Conservation (phyloP, 2,329 filamentous ascomycete genomes). For the Scleromitrula shiraiana region DNA sequence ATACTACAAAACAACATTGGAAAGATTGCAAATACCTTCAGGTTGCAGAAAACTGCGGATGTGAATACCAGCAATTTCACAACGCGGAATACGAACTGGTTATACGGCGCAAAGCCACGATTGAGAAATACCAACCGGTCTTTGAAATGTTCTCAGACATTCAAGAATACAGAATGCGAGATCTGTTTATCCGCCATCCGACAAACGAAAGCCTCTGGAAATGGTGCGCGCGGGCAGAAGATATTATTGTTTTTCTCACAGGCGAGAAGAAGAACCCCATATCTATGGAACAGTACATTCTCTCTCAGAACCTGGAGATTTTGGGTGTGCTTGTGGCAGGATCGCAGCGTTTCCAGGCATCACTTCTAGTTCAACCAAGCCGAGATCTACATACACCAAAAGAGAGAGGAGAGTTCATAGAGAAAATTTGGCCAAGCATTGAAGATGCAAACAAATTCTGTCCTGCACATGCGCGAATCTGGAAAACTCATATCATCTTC, state of each 20-base stretch:
- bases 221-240: constrained; percentile 7
- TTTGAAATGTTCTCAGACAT: background rate
- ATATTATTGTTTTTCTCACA: constrained; percentile 7
- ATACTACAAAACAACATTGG: too few species aligned
- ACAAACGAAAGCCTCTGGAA: constrained; percentile 9
- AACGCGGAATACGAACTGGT: constrained; percentile 22
- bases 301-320: constrained; percentile 27
- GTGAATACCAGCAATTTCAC: background rate
- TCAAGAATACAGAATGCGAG: background rate
- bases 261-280: background rate
- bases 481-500: constrained; percentile 26
- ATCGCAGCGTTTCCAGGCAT: constrained; percentile 29
- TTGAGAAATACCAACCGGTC: background rate
- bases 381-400: background rate
- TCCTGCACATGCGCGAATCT: constrained; percentile 24
- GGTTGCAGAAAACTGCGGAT: background rate
- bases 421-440: constrained; percentile 26
- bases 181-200: constrained; percentile 9
- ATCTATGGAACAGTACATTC: background rate
- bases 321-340: constrained; percentile 30
- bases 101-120: constrained; percentile 1
- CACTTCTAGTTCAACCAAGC: constrained; percentile 30
- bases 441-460: constrained; percentile 23
- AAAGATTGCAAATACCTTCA: too few species aligned
- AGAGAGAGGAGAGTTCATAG: background rate